Evolutionary conservation across 257 asterid species (phyloP), one percentile per base, ranked within the genome.

Genomic region (Nicotiana undulata): DNA sequence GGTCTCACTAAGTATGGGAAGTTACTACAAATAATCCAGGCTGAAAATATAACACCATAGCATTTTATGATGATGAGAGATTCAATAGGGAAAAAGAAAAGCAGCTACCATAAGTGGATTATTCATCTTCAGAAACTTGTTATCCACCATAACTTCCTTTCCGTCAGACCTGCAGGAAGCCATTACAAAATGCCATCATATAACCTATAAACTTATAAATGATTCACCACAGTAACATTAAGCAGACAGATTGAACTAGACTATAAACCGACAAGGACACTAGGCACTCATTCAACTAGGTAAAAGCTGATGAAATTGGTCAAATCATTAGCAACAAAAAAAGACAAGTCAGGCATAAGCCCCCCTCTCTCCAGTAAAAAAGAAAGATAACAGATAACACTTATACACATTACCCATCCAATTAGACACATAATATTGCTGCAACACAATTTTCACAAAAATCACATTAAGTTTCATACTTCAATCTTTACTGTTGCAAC

Each of bases 111-210:
- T 81, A 75, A 87, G 91, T 5, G 99, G 99, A 85, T 92, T 83
- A 83, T 95, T 86, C 22, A 90, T 89, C 89, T 95, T 95, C 85
- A 95, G 90, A 84, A 88, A 95, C 80, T 91, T 93, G 93, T 93
- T 95, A 78, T 93, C 97, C 89, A 95, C 98, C 4, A 86, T 86
- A 49, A 91, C 89, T 85, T 88, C 94, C 82, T 84, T 91, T 77
- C 99, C 99, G 81, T 95, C 98, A 75, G 94, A 85, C 91, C 99
- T 95, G 76, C 15, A 83, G 58, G 29, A 80, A 85, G 82, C 63
- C 75, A 80, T 16, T 63, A 77, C 78, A 74, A 78, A 22, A 51
- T 79, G 58, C 20, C 59, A 37, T 12, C 76, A 40, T 22, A 5
- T 52, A 18, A 3, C 63, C 1, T 2, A 63, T 18, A 37, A 81